Percentiles rank a stretch among this genome's conserved stretches.
These are phyloP conservation scores for Glycine tomentella DNA, from an alignment of 306 rosid species.

Conservation along the genomic window DNA sequence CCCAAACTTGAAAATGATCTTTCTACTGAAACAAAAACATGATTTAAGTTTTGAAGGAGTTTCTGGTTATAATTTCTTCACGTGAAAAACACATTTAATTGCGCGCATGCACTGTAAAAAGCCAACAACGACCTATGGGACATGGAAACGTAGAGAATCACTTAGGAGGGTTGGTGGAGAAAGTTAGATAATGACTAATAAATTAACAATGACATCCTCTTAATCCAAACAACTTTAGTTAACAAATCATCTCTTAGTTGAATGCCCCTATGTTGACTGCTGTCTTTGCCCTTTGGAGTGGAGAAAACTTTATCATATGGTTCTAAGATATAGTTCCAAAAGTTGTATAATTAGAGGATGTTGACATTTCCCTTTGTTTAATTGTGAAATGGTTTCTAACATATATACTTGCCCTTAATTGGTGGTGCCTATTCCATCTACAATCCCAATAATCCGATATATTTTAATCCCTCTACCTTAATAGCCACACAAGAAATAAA, in stretches of 20 bases:
- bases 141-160: conserved; percentile 33
- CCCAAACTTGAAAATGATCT: background rate
- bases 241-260: conserved; percentile 30
- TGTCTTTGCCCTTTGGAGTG: conserved; percentile 43
- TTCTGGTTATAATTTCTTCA: conserved; percentile 7
- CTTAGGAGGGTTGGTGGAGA: conserved; percentile 6
- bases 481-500: background rate
- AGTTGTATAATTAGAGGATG: background rate
- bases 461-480: background rate
- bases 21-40: background rate
- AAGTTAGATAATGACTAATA: conserved; percentile 22
- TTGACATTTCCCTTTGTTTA: conserved; percentile 23
- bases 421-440: conserved; percentile 4
- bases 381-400: conserved; percentile 9
- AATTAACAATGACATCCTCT: conserved; percentile 26
- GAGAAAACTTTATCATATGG: conserved; percentile 37
- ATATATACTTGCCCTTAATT: background rate
- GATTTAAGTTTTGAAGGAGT: conserved; percentile 13
- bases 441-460: background rate
- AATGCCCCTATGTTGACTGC: conserved; percentile 49
- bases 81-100: conserved; percentile 16
- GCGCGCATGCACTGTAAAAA: background rate
- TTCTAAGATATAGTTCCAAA: background rate
- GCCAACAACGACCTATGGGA: background rate
- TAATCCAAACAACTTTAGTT: background rate